Conservation (phyloP, 176 grass and related monocot genomes). For the Elaeis guineensis region DNA sequence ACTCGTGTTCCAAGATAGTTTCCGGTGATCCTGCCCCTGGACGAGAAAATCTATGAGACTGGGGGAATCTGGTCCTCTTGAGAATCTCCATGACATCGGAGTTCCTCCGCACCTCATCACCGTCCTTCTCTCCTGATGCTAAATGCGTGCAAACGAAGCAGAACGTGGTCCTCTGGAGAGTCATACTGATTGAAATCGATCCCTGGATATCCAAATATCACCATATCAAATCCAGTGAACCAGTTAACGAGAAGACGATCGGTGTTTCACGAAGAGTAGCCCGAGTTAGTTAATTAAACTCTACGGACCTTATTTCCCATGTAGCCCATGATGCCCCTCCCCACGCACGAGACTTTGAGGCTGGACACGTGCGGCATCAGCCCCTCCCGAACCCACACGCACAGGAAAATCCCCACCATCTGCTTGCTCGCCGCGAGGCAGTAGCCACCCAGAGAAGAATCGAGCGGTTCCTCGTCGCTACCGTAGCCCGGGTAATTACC, state of each 20-base stretch:
- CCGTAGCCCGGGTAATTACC: not conserved
- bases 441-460: constrained; percentile 10
- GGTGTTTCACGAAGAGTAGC: too few relatives aligned
- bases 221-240: too few relatives aligned
- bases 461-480: constrained; percentile 37
- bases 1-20: constrained; percentile 92
- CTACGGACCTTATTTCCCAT: constrained; percentile 78
- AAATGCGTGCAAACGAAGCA: constrained; percentile 94
- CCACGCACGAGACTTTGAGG: constrained; percentile 53
- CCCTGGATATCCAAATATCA: constrained; percentile 26
- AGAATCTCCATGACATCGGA: constrained; percentile 67
- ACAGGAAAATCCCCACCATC: constrained; percentile 92
- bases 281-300: too few relatives aligned
- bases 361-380: constrained; percentile 29
- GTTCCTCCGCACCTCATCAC: constrained; percentile 74
- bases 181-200: constrained; percentile 82
- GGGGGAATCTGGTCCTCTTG: constrained; percentile 56
- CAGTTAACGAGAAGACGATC: too few relatives aligned
- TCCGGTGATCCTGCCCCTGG: constrained; percentile 20
- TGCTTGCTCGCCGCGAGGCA: constrained; percentile 58
- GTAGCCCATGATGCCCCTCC: constrained; percentile 87
- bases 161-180: constrained; percentile 39
- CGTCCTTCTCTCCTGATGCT: constrained; percentile 84
- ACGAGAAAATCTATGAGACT: not conserved
- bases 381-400: constrained; percentile 62